Evolutionary conservation across 164 flowering plant species (phyloP).

Genomic region (Berberis vulgaris): DNA sequence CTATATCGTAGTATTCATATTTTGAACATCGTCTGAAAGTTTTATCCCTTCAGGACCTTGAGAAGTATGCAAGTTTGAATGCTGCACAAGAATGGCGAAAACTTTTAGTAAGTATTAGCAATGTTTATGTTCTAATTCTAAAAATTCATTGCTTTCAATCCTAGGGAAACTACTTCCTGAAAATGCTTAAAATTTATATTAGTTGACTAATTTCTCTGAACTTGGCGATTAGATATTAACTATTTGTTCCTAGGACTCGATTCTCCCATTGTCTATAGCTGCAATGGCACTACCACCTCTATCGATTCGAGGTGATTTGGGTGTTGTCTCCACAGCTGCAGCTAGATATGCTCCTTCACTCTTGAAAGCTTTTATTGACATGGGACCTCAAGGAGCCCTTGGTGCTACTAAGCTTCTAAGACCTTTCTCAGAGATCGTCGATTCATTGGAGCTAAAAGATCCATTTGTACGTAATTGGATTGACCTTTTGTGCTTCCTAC

Average conservation of each 20-base stretch:
- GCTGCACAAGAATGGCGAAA: constrained; percentile 82
- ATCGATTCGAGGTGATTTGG: constrained; percentile 82
- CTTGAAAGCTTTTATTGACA: constrained; percentile 65
- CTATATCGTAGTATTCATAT: no score
- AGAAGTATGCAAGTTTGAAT: constrained; percentile 63
- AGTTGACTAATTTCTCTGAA: no score
- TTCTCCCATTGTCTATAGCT: constrained; percentile 83
- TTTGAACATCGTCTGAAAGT: no score
- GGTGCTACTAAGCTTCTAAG: constrained; percentile 90
- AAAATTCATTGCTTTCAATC: no score
- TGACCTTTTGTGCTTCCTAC: constrained; percentile 80
- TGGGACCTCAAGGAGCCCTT: constrained; percentile 94
- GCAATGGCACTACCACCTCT: constrained; percentile 97
- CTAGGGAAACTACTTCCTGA: no score
- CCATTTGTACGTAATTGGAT: constrained; percentile 89
- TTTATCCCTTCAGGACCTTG: constrained; percentile 59
- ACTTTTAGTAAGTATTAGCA: constrained; percentile 61
- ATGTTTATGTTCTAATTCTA: background rate
- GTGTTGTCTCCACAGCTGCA: constrained; percentile 83
- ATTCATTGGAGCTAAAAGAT: constrained; percentile 74
- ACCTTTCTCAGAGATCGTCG: constrained; percentile 83
- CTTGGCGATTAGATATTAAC: background rate
- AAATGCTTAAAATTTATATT: no score
- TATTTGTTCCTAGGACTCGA: constrained; percentile 54
- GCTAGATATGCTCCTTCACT: constrained; percentile 89